These are phyloP conservation scores for Purpureocillium lavendulum DNA, from an alignment of 2,329 filamentous ascomycete species.

Conservation along the genomic window DNA sequence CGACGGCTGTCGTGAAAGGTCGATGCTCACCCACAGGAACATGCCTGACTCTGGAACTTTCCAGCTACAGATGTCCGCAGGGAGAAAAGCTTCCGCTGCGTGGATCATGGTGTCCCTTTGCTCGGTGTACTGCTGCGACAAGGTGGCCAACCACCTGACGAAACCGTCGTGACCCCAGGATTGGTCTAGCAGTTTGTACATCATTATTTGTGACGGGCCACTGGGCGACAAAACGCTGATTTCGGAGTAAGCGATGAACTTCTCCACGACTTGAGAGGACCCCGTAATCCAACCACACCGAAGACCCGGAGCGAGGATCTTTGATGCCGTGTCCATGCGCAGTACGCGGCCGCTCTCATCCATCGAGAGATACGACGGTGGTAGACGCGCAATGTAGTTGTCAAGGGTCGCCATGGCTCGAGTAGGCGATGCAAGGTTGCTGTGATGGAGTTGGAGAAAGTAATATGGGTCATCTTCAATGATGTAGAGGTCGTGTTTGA, in stretches of 20 bases:
- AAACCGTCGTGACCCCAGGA: constrained; percentile 87
- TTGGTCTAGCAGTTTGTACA: constrained; percentile 80
- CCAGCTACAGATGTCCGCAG: constrained; percentile 64
- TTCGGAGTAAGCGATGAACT: constrained; percentile 69
- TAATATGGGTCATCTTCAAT: constrained; percentile 86
- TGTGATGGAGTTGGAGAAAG: constrained; percentile 59
- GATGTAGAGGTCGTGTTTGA: constrained; percentile 72
- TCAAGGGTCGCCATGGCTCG: too few species aligned
- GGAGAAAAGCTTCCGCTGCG: constrained; percentile 36
- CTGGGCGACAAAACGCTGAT: constrained; percentile 68
- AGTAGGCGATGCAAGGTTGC: constrained; percentile 7
- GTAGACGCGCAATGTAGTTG: constrained; percentile 5
- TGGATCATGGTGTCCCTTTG: constrained; percentile 21
- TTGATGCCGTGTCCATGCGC: constrained; percentile 80
- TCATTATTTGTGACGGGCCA: constrained; percentile 66
- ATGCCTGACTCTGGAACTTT: constrained; percentile 69
- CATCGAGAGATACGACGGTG: constrained; percentile 21
- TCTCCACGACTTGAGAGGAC: constrained; percentile 67
- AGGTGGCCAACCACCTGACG: constrained; percentile 70
- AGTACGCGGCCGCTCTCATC: constrained; percentile 58
- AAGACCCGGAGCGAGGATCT: constrained; percentile 71
- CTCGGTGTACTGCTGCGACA: constrained; percentile 74
- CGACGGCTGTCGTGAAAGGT: constrained; percentile 27
- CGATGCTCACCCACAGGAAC: constrained; percentile 72
- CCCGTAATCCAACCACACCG: constrained; percentile 79